A percentile compares a stretch with the other conserved stretches of the same genome.
These are phyloP conservation scores for Avicennia marina DNA, from an alignment of 257 asterid genomes.

Conservation along the genomic window DNA sequence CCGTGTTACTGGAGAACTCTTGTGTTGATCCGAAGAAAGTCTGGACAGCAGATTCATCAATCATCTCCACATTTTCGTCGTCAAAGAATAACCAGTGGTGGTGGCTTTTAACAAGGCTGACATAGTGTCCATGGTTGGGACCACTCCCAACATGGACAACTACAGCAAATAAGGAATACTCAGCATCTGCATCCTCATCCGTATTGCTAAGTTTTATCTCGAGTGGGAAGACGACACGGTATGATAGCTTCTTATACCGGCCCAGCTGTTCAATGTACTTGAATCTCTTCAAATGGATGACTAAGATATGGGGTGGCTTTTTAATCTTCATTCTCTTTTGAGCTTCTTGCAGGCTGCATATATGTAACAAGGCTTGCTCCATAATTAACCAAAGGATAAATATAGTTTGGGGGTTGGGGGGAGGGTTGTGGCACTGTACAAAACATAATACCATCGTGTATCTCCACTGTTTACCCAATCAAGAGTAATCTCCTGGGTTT, in stretches of 20 bases:
- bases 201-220: constrained; percentile 83
- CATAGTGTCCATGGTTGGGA: constrained; percentile 82
- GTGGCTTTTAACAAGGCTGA: constrained; percentile 72
- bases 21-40: constrained; percentile 62
- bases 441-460: too few relatives aligned
- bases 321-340: constrained; percentile 93
- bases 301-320: constrained; percentile 73
- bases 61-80: constrained; percentile 67
- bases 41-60: constrained; percentile 63
- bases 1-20: constrained; percentile 67
- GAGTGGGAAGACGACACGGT: constrained; percentile 83
- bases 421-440: too few relatives aligned
- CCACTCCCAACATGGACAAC: constrained; percentile 90
- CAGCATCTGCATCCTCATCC: constrained; percentile 77
- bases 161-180: constrained; percentile 74
- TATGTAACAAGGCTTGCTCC: too few relatives aligned
- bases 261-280: constrained; percentile 81
- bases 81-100: constrained; percentile 66
- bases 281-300: constrained; percentile 77
- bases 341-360: constrained; percentile 82
- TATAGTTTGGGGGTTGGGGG: too few relatives aligned
- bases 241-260: constrained; percentile 72
- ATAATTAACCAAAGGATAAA: too few relatives aligned
- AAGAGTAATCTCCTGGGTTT: too few relatives aligned
- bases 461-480: too few relatives aligned